Conservation (phyloP, 2,329 filamentous ascomycete species). For the Diaporthe vexans region DNA sequence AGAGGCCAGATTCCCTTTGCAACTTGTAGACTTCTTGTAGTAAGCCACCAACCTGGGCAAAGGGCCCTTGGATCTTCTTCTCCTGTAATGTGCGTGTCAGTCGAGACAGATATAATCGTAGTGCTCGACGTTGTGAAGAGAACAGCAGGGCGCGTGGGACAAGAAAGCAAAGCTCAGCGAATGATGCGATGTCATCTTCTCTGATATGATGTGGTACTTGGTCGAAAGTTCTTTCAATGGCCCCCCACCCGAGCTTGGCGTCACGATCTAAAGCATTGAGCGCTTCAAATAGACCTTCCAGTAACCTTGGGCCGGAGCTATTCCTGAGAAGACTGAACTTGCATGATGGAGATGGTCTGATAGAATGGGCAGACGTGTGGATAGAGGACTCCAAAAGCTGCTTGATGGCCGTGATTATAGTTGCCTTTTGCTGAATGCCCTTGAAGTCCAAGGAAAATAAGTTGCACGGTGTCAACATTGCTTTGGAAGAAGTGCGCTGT, state of each 20-base stretch:
- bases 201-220: background rate
- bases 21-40: background rate
- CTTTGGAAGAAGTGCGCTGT: background rate
- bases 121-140: background rate
- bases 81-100: background rate
- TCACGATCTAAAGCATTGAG: background rate
- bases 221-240: background rate
- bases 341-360: background rate
- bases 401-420: background rate
- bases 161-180: slow-evolving; percentile 1
- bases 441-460: background rate
- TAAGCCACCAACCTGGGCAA: background rate
- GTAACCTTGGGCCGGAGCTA: background rate
- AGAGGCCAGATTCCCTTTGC: background rate
- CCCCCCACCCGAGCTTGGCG: background rate
- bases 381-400: background rate
- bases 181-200: background rate
- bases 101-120: background rate
- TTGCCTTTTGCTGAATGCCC: background rate
- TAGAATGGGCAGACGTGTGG: background rate
- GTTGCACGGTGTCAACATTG: background rate
- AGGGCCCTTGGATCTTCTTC: background rate
- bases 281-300: background rate
- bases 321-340: background rate
- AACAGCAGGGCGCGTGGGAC: background rate